Evolutionary conservation across 1,139 yeast species (phyloP).

Genomic region (Candida pseudoviswanathii): DNA sequence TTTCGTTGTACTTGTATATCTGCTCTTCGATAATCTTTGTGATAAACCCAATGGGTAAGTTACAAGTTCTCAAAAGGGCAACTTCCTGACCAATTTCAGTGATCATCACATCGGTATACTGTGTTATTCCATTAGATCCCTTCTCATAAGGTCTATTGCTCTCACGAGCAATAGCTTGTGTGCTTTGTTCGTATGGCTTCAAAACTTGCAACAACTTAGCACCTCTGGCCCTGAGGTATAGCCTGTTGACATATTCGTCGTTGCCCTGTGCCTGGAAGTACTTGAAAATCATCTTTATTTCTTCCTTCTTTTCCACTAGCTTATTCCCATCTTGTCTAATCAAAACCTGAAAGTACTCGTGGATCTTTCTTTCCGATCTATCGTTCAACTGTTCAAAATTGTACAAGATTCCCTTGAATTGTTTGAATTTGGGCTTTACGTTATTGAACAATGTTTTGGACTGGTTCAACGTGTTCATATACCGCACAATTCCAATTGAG

Average conservation of each 20-base stretch:
- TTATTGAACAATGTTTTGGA: conserved; percentile 36
- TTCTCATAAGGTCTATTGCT: conserved; percentile 55
- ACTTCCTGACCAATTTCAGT: conserved; percentile 52
- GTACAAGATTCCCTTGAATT: conserved; percentile 51
- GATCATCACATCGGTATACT: conserved; percentile 55
- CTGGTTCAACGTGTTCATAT: conserved; percentile 37
- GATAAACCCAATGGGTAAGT: conserved; percentile 19
- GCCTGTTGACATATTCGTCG: conserved; percentile 31
- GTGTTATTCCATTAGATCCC: conserved; percentile 61
- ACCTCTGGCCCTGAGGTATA: conserved; percentile 50
- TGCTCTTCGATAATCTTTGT: conserved; percentile 25
- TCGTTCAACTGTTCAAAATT: conserved; percentile 49
- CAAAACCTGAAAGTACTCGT: conserved; percentile 31
- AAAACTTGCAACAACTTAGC: conserved; percentile 47
- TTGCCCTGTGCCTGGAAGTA: conserved; percentile 39
- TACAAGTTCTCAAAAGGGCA: conserved; percentile 35
- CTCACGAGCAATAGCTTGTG: conserved; percentile 42
- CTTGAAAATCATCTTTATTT: conserved; percentile 33
- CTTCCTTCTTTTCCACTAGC: conserved; percentile 13
- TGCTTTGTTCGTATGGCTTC: conserved; percentile 27
- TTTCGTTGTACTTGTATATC: conserved; percentile 24
- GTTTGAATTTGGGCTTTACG: conserved; percentile 42
- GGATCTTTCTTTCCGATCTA: conserved; percentile 47
- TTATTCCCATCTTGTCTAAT: conserved; percentile 8
- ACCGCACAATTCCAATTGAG: conserved; percentile 38